Evolutionary conservation across 768 basidiomycete genomes (phyloP).

Genomic region (Royoungia palumana): DNA sequence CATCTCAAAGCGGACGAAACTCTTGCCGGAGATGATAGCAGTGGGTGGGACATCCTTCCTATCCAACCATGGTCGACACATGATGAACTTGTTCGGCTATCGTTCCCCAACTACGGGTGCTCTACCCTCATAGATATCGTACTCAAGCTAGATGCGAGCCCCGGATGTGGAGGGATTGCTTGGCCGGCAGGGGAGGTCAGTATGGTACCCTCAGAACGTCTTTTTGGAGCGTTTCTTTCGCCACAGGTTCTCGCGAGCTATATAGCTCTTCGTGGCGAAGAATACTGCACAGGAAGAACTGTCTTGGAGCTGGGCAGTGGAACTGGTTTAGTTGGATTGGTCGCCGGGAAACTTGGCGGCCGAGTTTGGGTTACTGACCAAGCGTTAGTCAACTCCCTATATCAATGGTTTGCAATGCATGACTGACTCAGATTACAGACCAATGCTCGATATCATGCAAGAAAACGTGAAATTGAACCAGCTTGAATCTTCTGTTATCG

Average conservation of each 20-base stretch:
- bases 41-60: conserved; percentile 43
- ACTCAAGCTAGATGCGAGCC: conserved; percentile 71
- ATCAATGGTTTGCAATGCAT: conserved; percentile 1
- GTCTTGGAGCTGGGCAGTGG: conserved; percentile 88
- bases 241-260: conserved; percentile 75
- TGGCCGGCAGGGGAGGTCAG: conserved; percentile 91
- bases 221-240: not conserved
- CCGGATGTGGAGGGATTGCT: conserved; percentile 88
- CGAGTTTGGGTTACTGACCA: conserved; percentile 88
- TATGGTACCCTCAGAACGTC: conserved; percentile 4
- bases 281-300: conserved; percentile 49
- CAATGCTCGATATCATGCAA: conserved; percentile 74
- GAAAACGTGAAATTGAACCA: conserved; percentile 68
- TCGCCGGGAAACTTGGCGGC: conserved; percentile 65
- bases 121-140: conserved; percentile 26
- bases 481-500: conserved; percentile 48
- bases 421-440: conserved; percentile 42
- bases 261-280: conserved; percentile 52
- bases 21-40: conserved; percentile 19
- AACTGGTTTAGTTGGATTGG: conserved; percentile 90
- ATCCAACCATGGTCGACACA: conserved; percentile 49
- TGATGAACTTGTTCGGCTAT: conserved; percentile 46
- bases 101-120: conserved; percentile 24
- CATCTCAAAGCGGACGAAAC: conserved; percentile 49
- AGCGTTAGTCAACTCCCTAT: conserved; percentile 53